A percentile compares a stretch with the other conserved stretches of the same genome.
phyloP scores from a whole-genome alignment of 2,329 filamentous ascomycete species.

The Alternaria gaisen region DNA sequence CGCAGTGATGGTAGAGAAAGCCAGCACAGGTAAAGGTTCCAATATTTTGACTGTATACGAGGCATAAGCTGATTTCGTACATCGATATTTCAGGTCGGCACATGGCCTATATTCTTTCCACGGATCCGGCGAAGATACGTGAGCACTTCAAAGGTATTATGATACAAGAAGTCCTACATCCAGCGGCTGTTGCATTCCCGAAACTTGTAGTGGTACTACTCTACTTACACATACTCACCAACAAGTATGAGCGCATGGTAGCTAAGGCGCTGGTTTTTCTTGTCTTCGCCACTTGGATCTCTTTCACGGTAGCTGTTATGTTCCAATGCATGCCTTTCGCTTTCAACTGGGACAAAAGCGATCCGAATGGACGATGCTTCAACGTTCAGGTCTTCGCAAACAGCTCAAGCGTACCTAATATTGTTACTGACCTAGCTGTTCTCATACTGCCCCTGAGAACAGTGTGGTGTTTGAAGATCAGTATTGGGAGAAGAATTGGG shows the following conservation, averaged over 20 bases:
- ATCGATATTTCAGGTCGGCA: slow-evolving; percentile 26
- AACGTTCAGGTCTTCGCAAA: slow-evolving; percentile 28
- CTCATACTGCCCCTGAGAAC: slow-evolving; percentile 34
- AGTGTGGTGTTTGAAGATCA: slow-evolving; percentile 33
- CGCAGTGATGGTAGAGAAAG: slow-evolving; percentile 35
- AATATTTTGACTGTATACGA: neutral
- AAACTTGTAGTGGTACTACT: slow-evolving; percentile 38
- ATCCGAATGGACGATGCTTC: slow-evolving; percentile 35
- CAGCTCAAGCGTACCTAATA: slow-evolving; percentile 40
- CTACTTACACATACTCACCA: slow-evolving; percentile 38
- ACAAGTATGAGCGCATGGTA: slow-evolving; percentile 30
- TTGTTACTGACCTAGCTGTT: slow-evolving; percentile 34
- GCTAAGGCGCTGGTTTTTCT: slow-evolving; percentile 30
- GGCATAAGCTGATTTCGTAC: neutral
- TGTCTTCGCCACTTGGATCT: slow-evolving; percentile 33
- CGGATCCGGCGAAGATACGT: slow-evolving; percentile 24
- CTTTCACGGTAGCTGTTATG: slow-evolving; percentile 29
- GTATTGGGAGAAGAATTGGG: slow-evolving; percentile 26
- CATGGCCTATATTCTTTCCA: slow-evolving; percentile 22
- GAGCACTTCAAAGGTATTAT: slow-evolving; percentile 37
- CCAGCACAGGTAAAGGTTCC: slow-evolving; percentile 21
- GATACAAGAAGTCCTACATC: slow-evolving; percentile 35
- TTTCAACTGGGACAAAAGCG: slow-evolving; percentile 40
- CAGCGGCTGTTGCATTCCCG: slow-evolving; percentile 38
- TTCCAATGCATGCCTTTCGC: slow-evolving; percentile 38